Base-by-base conservation (phyloP, 176 grass and related monocot species). In the Guadua angustifolia region DNA sequence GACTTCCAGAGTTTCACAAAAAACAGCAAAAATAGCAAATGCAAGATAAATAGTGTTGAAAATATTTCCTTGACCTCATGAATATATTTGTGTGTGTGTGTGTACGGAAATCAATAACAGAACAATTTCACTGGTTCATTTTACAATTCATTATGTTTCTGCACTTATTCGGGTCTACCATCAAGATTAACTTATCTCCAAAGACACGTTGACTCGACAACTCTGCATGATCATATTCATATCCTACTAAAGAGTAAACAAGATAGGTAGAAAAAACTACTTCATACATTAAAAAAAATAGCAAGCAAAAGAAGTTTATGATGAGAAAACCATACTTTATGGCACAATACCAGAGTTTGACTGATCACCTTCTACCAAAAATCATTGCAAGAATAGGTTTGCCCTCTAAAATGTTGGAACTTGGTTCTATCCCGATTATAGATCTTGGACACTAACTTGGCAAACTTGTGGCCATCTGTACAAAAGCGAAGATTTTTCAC, bases 401-500 rank as follows among this genome's bases (percentile, higher is more conserved):
- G 44, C 24, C 45, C 70, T 73, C 22, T 51, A 50, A 73, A 73
- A 73, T 73, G 44, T 18, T 73, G 70, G 24, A 51, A 73, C 25
- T 14, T 73, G 14, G 45, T 45, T 73, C 70, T 73, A 73, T 73
- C 22, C 24, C 45, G 3, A 73, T 50, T 14, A 73, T 73, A 73
- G 14, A 73, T 73, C 70, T 73, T 46, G 70, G 45, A 73, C 14
- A 73, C 70, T 50, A 50, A 51, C 22, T 33, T 73, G 12, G 70
- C 70, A 51, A 73, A 73, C 14, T 73, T 73, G 44, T 50, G 42
- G 45, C 70, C 50, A 32, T 73, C 70, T 3, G 3, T 25, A 73
- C 67, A 73, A 32, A 73, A 32, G 70, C 22, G 70, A 73, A 73
- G 45, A 73, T 73, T 73, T 29, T 73, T 73, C 13, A 73, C 24